These are phyloP conservation scores for Lactifluus pinguis DNA, from an alignment of 768 basidiomycete genomes.

Conservation along the genomic window DNA sequence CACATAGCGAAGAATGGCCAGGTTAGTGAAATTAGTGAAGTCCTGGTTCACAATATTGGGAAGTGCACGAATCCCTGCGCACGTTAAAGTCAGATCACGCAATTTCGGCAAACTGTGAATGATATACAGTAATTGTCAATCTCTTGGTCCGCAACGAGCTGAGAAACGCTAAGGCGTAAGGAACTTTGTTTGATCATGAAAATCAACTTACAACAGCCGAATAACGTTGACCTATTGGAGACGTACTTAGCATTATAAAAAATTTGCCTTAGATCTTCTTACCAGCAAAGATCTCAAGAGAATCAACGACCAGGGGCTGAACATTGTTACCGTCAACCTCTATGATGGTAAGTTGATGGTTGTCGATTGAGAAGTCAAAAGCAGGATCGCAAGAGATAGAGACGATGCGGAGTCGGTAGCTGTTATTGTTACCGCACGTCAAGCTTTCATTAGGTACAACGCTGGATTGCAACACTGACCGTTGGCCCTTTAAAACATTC, in stretches of 20 bases:
- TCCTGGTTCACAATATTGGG: background rate
- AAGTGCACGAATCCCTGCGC: constrained; percentile 8
- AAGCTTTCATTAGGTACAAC: background rate
- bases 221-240: constrained; percentile 21
- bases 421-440: constrained; percentile 23
- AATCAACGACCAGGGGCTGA: constrained; percentile 21
- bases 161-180: background rate
- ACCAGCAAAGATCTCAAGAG: constrained; percentile 22
- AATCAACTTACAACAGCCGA: constrained; percentile 22
- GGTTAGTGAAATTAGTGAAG: constrained; percentile 6
- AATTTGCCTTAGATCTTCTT: background rate
- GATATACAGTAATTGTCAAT: constrained; percentile 5
- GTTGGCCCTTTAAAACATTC: constrained; percentile 29
- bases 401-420: too few species aligned
- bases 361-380: constrained; percentile 24
- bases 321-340: constrained; percentile 23
- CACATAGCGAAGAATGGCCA: constrained; percentile 20
- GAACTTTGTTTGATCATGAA: too few species aligned
- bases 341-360: constrained; percentile 24
- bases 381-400: constrained; percentile 36
- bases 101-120: background rate
- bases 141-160: constrained; percentile 19
- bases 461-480: constrained; percentile 13
- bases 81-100: background rate
- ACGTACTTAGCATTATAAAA: background rate